Percentiles rank a stretch among this genome's conserved stretches.
phyloP scores from a whole-genome alignment of 768 basidiomycete species.

The Pleurotus citrinopileatus region DNA sequence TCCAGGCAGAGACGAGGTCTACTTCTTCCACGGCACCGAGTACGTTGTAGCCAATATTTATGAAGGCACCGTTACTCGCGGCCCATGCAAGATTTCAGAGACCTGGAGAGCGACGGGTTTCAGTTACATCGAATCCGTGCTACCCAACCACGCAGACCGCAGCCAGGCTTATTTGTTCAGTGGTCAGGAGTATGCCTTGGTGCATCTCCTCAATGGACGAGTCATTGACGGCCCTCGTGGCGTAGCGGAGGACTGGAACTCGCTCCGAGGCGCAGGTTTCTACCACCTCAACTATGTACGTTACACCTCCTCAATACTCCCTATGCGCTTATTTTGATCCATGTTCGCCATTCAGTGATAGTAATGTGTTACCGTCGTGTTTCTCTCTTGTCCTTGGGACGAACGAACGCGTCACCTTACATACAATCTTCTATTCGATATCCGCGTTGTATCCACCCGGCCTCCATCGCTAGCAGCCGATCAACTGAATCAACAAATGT shows the following conservation, averaged over 20 bases:
- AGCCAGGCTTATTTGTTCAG: neutral
- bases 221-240: neutral
- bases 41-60: neutral
- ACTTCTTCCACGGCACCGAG: neutral
- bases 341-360: no score
- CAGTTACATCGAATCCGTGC: neutral
- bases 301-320: neutral
- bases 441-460: neutral
- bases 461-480: constrained; percentile 1
- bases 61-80: neutral
- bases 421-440: neutral
- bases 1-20: neutral
- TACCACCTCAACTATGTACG: neutral
- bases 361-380: no score
- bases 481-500: constrained; percentile 32
- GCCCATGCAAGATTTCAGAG: neutral
- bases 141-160: neutral
- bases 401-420: no score
- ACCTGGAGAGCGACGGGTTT: neutral
- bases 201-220: neutral
- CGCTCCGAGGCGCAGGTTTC: neutral
- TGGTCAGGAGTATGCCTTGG: neutral
- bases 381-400: no score
- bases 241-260: neutral
- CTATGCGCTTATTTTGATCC: no score